A percentile compares a stretch with the other conserved stretches of the same genome.
Evolutionary conservation across 2,329 filamentous ascomycete genomes (phyloP).

Genomic region (Penicillium crustosum): DNA sequence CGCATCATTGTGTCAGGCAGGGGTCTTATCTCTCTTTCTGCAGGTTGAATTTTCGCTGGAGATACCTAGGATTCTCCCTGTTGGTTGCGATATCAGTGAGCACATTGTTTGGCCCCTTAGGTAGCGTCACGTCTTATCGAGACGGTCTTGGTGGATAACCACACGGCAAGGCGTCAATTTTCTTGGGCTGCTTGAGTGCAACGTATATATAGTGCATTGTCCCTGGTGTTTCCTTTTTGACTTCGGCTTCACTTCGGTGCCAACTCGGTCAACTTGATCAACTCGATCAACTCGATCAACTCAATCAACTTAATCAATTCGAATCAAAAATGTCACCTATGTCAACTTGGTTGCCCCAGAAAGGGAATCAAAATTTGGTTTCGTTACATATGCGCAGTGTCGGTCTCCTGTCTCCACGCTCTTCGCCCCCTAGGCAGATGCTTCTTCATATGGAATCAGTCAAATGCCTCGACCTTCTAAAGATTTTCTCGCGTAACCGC

Average conservation of each 20-base stretch:
- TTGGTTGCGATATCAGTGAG: conserved; percentile 9
- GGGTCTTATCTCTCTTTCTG: conserved; percentile 8
- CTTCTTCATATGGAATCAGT: conserved; percentile 16
- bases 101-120: conserved; percentile 9
- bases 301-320: background rate
- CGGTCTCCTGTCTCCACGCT: conserved; percentile 18
- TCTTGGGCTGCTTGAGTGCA: background rate
- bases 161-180: conserved; percentile 8
- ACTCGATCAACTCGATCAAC: background rate
- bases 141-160: conserved; percentile 25
- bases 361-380: background rate
- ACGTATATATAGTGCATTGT: conserved; percentile 16
- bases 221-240: background rate
- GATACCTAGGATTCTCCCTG: conserved; percentile 3
- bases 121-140: conserved; percentile 30
- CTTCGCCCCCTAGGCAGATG: conserved; percentile 1
- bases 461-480: conserved; percentile 5
- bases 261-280: background rate
- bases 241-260: background rate
- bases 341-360: background rate
- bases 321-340: background rate
- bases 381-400: conserved; percentile 17
- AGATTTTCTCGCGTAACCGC: conserved; percentile 21
- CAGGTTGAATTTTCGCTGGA: background rate
- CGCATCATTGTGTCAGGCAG: background rate